Conservation (phyloP, 495 filamentous ascomycete genomes). For the Poronia punctata region DNA sequence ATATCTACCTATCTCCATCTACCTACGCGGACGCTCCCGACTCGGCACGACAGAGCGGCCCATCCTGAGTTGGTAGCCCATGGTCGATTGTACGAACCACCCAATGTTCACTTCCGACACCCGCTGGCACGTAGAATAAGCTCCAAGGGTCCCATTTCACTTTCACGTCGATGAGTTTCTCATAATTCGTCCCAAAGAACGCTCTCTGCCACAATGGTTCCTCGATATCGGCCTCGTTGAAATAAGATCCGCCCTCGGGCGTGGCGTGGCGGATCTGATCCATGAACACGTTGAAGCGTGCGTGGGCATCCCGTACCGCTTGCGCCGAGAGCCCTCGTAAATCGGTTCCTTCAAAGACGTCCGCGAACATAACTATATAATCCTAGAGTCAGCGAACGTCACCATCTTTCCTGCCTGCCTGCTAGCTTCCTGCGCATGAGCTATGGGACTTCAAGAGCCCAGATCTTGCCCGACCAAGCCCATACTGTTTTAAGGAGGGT, state of each 20-base stretch:
- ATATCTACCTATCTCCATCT: no score
- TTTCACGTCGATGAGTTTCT: conserved; percentile 42
- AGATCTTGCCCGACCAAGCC: no score
- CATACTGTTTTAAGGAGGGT: no score
- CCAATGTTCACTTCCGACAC: conserved; percentile 44
- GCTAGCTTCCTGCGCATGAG: no score
- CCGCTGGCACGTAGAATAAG: conserved; percentile 49
- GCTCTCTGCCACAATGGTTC: conserved; percentile 57
- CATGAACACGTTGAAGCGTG: conserved; percentile 11
- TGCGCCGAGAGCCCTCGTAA: conserved; percentile 11
- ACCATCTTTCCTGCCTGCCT: no score
- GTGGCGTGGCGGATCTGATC: conserved; percentile 24
- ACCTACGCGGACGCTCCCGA: not conserved
- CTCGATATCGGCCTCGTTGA: conserved; percentile 49
- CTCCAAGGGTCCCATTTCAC: conserved; percentile 42
- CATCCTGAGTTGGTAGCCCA: conserved; percentile 23
- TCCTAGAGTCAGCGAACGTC: not conserved
- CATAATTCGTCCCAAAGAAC: conserved; percentile 51
- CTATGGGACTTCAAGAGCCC: no score
- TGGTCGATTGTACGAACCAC: conserved; percentile 11
- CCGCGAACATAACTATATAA: conserved; percentile 37
- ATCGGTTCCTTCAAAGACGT: conserved; percentile 20
- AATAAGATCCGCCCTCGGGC: conserved; percentile 38
- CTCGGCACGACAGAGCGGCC: conserved; percentile 15
- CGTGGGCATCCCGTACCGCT: conserved; percentile 14